Evolutionary conservation across 441 rosid genomes (phyloP), one percentile per base, ranked within the genome.

Genomic region (Pelargonium citronellum): DNA sequence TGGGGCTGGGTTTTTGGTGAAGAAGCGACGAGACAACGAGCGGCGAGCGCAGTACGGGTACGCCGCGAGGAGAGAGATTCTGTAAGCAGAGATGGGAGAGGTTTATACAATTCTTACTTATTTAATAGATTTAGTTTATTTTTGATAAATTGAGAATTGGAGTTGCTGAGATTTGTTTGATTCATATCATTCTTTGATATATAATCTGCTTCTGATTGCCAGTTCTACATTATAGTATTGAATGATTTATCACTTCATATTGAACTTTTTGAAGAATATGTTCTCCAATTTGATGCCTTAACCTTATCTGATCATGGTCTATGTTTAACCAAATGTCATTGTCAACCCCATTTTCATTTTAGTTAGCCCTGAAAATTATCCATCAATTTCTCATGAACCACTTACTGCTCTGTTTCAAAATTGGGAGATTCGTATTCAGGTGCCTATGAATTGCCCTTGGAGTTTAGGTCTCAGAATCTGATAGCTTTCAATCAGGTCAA

Each of bases 41-140:
- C 60, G 60, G 60, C 16, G 60, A 16, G 60, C 60, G 20, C 60
- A 53, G 60, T 53, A 53, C 60, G 60, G 60, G 17, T 53, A 15
- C 60, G 60, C 60, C 0, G 22, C 22, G 16, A 17, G 60, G 22
- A 53, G 60, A 8, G 60, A 53, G 60, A 53, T 53, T 53, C 60
- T 53, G 60, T 53, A 19, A 53, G 5, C 60, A 30, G 37, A 30
- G 37, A 30, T 30, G 15, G 4, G 53, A 15, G 60, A 53, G 20
- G 60, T 53, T 15, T 53, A 16, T 15, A 11, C 57, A 0, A 51
- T 51, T n/a, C 37, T 30, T 30, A 30, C 37, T 30, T 30, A 30
- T 30, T 30, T 4, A 30, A 5, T 30, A 30, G 37, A 3, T 30
- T 30, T 30, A 30, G 37, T 30, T 30, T 30, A 30, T 30, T 30